Base-by-base conservation (phyloP, 495 filamentous ascomycete species). In the Penicillium chermesinum region DNA sequence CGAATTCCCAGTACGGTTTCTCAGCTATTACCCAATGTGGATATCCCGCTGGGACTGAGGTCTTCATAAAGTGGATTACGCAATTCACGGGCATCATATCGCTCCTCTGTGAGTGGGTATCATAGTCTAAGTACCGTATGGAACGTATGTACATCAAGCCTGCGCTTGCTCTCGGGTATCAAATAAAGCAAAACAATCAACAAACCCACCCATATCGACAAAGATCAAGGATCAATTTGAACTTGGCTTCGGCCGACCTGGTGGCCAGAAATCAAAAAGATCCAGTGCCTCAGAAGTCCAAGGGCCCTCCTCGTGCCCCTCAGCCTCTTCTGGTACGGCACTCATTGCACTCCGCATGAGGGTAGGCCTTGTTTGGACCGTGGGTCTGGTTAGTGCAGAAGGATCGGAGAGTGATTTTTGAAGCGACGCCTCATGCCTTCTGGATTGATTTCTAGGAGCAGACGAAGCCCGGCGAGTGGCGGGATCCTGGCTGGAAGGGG, bases 221-320 rank as follows among this genome's bases (percentile, higher is more conserved):
- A 30, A 44, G 6, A 13, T 44, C 15, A 25, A 9, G 13, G 15
- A 7, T 14, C 41, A 27, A 8, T 43, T 54, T 40, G n/a, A 61
- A n/a, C 5, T 22, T 17, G 67, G 66, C 33, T 66, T 74, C n/a
- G 58, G 59, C 27, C 64, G 58, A 9, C 67, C 70, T 3, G 59
- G 63, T 9, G 70, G 71, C 71, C 71, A 75, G 39, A 78, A 83
- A 17, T 76, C 78, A 54, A 83, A 82, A 15, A 84, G 56, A 55
- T 84, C 77, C 42, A 73, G 69, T 5, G 79, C 80, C 55, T 84
- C 81, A 0, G 67, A 62, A 14, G 79, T 80, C 81, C 81, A 84
- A 5, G 77, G 73, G 0, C 76, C 68, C 47, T 64, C 57, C 36
- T 65, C 64, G 14, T 20, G 27, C 2, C 39, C 42, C 19, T 52